A percentile compares a stretch with the other conserved stretches of the same genome.
Conservation (phyloP, 352 stramenopile genomes). For the Phytophthora meadii region DNA sequence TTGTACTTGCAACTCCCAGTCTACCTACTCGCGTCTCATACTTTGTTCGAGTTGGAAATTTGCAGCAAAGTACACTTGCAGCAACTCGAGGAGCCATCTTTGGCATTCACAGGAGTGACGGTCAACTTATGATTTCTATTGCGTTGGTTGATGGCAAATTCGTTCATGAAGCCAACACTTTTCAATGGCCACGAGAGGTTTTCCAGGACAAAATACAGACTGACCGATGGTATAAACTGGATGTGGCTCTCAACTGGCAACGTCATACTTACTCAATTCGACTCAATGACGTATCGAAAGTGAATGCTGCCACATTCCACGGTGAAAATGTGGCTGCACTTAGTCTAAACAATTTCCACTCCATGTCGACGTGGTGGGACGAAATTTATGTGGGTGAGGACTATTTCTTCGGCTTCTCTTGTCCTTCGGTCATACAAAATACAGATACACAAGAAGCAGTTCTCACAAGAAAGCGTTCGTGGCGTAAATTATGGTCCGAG, state of each 20-base stretch:
- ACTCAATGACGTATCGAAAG: conserved; percentile 92
- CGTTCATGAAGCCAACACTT: conserved; percentile 76
- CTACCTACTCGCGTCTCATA: conserved; percentile 77
- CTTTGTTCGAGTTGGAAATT: conserved; percentile 70
- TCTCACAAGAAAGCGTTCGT: conserved; percentile 48
- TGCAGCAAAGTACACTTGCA: conserved; percentile 46
- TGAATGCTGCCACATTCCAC: conserved; percentile 63
- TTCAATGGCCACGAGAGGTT: conserved; percentile 51
- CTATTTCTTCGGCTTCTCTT: conserved; percentile 91
- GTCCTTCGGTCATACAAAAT: conserved; percentile 54
- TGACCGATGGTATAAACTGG: conserved; percentile 95
- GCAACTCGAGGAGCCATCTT: conserved; percentile 75
- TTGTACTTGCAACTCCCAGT: conserved; percentile 29
- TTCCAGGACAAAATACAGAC: conserved; percentile 67
- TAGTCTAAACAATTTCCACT: conserved; percentile 86
- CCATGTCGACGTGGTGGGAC: conserved; percentile 93
- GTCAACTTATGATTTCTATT: conserved; percentile 71
- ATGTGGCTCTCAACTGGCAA: conserved; percentile 92
- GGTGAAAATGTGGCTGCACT: conserved; percentile 53
- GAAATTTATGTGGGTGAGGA: conserved; percentile 96
- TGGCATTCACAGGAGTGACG: conserved; percentile 44
- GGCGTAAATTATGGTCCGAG: conserved; percentile 67
- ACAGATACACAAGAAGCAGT: conserved; percentile 32
- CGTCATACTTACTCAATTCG: conserved; percentile 82
- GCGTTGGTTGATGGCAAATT: conserved; percentile 74